Percentiles rank a stretch among this genome's conserved stretches.
These are phyloP conservation scores for Mortierella sp. DNA, from an alignment of 371 early-diverging fungal species.

Conservation along the genomic window DNA sequence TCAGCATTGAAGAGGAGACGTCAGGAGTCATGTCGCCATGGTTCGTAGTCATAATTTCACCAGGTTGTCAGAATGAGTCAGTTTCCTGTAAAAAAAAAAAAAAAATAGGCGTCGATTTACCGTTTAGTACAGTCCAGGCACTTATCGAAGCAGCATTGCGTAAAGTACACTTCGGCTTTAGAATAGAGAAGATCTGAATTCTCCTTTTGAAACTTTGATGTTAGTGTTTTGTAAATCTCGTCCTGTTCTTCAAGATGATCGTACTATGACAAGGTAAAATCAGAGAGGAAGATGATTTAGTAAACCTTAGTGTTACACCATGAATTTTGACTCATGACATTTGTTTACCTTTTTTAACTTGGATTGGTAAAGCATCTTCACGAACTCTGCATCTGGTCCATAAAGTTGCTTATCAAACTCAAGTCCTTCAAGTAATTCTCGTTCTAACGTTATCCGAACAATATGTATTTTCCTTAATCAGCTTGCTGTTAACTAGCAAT, in stretches of 20 bases:
- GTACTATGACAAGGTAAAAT: conserved; percentile 34
- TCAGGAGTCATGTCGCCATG: no score
- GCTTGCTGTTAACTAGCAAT: no score
- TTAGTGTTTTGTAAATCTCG: conserved; percentile 57
- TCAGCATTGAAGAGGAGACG: conserved; percentile 40
- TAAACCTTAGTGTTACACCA: background rate
- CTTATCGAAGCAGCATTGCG: conserved; percentile 66
- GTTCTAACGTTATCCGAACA: conserved; percentile 58
- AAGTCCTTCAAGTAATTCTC: conserved; percentile 66
- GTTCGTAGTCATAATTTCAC: no score
- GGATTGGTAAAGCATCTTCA: conserved; percentile 69
- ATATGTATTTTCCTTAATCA: no score
- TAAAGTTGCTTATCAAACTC: conserved; percentile 67
- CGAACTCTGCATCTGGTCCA: conserved; percentile 67
- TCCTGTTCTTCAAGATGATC: conserved; percentile 60
- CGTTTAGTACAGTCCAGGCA: conserved; percentile 69
- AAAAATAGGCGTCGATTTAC: conserved; percentile 42
- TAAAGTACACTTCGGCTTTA: conserved; percentile 68
- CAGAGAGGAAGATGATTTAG: no score
- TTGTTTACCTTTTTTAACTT: conserved; percentile 68
- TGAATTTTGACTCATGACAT: background rate
- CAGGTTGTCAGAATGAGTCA: background rate
- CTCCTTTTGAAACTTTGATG: conserved; percentile 60
- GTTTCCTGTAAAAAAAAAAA: background rate
- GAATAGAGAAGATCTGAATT: conserved; percentile 74